Conservation (phyloP, 371 early-diverging fungal species). For the Phascolomyces articulosus region DNA sequence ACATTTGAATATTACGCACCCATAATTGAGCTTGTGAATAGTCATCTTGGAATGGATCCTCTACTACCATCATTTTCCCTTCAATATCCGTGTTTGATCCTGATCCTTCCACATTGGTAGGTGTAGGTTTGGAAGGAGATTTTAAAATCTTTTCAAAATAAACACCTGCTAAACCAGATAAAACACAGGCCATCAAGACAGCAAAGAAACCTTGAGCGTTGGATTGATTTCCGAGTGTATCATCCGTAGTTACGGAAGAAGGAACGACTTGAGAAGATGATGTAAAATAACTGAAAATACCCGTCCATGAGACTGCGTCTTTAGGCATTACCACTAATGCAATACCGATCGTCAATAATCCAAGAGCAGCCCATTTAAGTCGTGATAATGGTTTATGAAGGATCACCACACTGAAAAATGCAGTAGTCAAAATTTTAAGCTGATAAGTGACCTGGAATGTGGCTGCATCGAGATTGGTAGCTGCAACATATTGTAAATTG, state of each 20-base stretch:
- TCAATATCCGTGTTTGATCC: slow-evolving; percentile 3
- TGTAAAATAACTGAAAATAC: slow-evolving; percentile 4
- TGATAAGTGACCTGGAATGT: slow-evolving; percentile 97
- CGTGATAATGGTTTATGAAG: slow-evolving; percentile 67
- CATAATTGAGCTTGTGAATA: slow-evolving; percentile 67
- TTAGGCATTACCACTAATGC: slow-evolving; percentile 71
- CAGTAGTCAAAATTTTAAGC: slow-evolving; percentile 95
- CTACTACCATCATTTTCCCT: slow-evolving; percentile 12
- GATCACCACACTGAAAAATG: slow-evolving; percentile 86
- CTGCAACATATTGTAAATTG: slow-evolving; percentile 93
- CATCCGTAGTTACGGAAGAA: neutral
- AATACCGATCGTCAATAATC: slow-evolving; percentile 84
- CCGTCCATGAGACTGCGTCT: slow-evolving; percentile 17
- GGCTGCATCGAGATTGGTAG: slow-evolving; percentile 89
- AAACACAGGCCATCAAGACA: slow-evolving; percentile 81
- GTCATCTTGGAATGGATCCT: slow-evolving; percentile 3
- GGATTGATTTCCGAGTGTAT: slow-evolving; percentile 39
- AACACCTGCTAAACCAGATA: slow-evolving; percentile 95
- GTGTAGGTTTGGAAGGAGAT: slow-evolving; percentile 34
- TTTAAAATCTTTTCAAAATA: slow-evolving; percentile 96
- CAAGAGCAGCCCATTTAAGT: slow-evolving; percentile 85
- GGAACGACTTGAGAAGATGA: neutral
- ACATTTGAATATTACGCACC: slow-evolving; percentile 90
- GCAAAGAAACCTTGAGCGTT: slow-evolving; percentile 54
- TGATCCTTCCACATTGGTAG: slow-evolving; percentile 10